Base-by-base conservation (phyloP, 257 asterid species). In the Verbena officinalis region DNA sequence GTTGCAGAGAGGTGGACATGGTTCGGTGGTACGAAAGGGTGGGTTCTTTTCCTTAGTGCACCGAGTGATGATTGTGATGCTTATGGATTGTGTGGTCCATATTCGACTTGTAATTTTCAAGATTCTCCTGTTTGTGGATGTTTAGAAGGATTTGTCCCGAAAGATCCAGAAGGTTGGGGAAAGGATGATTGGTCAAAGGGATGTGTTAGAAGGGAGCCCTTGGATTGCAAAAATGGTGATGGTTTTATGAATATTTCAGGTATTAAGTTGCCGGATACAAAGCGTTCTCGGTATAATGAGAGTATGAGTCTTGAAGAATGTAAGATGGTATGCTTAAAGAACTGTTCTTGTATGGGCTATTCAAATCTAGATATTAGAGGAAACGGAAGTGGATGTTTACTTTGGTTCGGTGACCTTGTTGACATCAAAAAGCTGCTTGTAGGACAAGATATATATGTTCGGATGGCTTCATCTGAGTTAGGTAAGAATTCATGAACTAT, bases 261-360 rank as follows among this genome's bases (percentile, higher is more conserved):
- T 3, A 30, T 68, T 30, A 76, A 76, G 45, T 27, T 76, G 62
- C 81, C 81, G 0, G 81, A 76, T 15, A 55, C 77, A 1, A 61
- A 46, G 15, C 9, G 21, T 13, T 67, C 77, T 10, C 64, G 71
- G 78, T 58, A 40, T 43, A 51, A 58, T 1, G 58, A 57, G 66
- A 72, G 53, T 62, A 57, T 74, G 75, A 71, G 52, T 23, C 66
- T 62, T 40, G 42, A 62, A 15, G 76, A 69, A 42, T 78, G 83
- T 17, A 39, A 70, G 74, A 24, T 8, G 17, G 34, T 65, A 17
- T 78, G 83, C 65, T 31, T 49, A 36, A 73, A 31, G 34, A 78
- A 78, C 36, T 78, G 79, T 16, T 69, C 73, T 2, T 78, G 83
- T 54, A 69, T 58, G 64, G 82, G 76, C 6, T 77, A 77, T 46